Percentiles rank a stretch among this genome's conserved stretches.
phyloP scores from a whole-genome alignment of 805 yeast genomes.

The Candida wancherniae region DNA sequence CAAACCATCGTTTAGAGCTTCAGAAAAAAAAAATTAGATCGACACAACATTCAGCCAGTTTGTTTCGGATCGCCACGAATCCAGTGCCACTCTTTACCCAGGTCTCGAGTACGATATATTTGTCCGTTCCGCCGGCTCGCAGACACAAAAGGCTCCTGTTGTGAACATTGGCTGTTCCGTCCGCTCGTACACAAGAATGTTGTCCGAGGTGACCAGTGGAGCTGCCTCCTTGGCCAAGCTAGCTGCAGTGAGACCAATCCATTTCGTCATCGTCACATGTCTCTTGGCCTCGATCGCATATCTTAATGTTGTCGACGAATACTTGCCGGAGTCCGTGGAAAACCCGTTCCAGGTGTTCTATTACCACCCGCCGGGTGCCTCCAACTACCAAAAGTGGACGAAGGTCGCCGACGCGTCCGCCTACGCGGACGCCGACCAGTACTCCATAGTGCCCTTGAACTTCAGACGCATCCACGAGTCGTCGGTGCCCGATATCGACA shows the following conservation, averaged over 20 bases:
- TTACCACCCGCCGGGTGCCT: constrained; percentile 34
- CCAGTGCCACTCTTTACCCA: too few relatives aligned
- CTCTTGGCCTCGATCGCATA: constrained; percentile 77
- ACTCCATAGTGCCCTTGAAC: constrained; percentile 51
- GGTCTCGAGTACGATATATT: too few relatives aligned
- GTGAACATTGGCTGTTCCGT: too few relatives aligned
- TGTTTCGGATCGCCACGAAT: too few relatives aligned
- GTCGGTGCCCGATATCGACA: constrained; percentile 38
- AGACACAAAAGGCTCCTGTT: too few relatives aligned
- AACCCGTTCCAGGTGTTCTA: constrained; percentile 23
- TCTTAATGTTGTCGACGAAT: constrained; percentile 66
- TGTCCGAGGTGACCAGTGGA: constrained; percentile 26
- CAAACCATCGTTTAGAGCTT: too few relatives aligned
- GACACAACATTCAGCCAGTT: too few relatives aligned
- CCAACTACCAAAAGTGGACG: constrained; percentile 43
- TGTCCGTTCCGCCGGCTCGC: too few relatives aligned
- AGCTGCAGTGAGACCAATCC: constrained; percentile 83
- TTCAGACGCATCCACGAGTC: constrained; percentile 44
- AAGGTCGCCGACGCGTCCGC: constrained; percentile 39
- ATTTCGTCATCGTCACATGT: constrained; percentile 67
- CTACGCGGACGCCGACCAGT: constrained; percentile 42
- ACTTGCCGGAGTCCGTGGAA: constrained; percentile 46
- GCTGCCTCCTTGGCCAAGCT: constrained; percentile 44
- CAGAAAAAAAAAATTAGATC: too few relatives aligned
- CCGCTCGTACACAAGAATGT: too few relatives aligned